Conservation (phyloP, 441 rosid species). For the Manihot esculenta region DNA sequence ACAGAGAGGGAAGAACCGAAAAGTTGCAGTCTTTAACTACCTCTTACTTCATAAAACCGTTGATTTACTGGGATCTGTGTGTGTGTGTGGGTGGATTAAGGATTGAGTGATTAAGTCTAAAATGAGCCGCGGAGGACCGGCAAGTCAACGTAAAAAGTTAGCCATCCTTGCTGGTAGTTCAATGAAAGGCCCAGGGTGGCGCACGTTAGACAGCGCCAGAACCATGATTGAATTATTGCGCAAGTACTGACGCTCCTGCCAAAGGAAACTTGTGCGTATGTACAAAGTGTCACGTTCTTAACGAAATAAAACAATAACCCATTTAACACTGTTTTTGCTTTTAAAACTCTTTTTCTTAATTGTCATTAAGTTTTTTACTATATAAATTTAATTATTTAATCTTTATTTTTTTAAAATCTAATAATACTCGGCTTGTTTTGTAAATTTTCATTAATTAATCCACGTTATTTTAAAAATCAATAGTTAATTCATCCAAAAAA, state of each 20-base stretch:
- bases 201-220: neutral
- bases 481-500: too few species aligned
- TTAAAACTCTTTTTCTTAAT: too few species aligned
- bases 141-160: slow-evolving; percentile 25
- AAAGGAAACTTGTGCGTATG: neutral
- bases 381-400: too few species aligned
- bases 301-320: too few species aligned
- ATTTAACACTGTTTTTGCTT: too few species aligned
- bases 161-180: neutral
- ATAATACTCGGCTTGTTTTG: too few species aligned
- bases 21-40: slow-evolving; percentile 12
- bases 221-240: slow-evolving; percentile 7
- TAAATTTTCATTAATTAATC: too few species aligned
- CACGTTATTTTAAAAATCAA: too few species aligned
- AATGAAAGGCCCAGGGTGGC: neutral
- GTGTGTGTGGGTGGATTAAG: neutral
- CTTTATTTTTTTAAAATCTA: too few species aligned
- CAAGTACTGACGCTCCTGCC: neutral
- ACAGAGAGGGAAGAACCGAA: neutral
- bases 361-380: too few species aligned
- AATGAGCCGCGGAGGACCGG: slow-evolving; percentile 31
- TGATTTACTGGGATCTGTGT: slow-evolving; percentile 28
- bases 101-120: slow-evolving; percentile 21
- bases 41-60: slow-evolving; percentile 36
- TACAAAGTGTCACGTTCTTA: neutral